phyloP scores from a whole-genome alignment of 345 rosid genomes.

The Iberis pinnata region DNA sequence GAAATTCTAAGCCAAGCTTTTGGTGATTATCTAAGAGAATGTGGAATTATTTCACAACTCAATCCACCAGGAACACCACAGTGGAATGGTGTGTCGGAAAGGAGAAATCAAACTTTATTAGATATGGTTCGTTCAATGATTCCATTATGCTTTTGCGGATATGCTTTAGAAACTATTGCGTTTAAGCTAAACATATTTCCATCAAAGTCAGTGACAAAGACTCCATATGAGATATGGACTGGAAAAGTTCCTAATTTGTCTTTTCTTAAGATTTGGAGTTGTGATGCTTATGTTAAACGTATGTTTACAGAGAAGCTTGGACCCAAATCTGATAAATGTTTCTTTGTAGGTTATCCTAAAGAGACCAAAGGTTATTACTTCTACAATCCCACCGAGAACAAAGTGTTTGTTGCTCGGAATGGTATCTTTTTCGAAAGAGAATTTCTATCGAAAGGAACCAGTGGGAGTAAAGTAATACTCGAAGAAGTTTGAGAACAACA shows the following conservation, averaged over 20 bases:
- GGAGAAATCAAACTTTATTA: constrained; percentile 10
- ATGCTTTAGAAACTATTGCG: neutral
- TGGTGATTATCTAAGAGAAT: constrained; percentile 11
- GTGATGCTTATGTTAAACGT: neutral
- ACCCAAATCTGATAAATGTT: neutral
- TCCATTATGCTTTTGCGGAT: neutral
- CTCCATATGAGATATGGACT: constrained; percentile 13
- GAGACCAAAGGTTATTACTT: neutral
- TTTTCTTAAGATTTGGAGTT: neutral
- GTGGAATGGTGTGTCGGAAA: neutral
- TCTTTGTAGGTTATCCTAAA: neutral
- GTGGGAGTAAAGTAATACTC: neutral
- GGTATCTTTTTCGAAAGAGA: neutral
- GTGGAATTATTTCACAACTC: neutral
- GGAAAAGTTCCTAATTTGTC: neutral
- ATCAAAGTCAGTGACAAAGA: neutral
- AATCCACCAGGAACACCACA: neutral
- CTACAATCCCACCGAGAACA: neutral
- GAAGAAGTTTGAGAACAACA: neutral
- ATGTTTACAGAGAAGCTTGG: neutral
- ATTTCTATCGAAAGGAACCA: neutral
- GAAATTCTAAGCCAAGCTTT: constrained; percentile 4
- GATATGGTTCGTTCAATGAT: constrained; percentile 1
- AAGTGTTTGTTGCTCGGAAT: neutral
- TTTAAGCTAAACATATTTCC: neutral